Conservation (phyloP, 768 basidiomycete species). For the Mrakia hoshinonis region DNA sequence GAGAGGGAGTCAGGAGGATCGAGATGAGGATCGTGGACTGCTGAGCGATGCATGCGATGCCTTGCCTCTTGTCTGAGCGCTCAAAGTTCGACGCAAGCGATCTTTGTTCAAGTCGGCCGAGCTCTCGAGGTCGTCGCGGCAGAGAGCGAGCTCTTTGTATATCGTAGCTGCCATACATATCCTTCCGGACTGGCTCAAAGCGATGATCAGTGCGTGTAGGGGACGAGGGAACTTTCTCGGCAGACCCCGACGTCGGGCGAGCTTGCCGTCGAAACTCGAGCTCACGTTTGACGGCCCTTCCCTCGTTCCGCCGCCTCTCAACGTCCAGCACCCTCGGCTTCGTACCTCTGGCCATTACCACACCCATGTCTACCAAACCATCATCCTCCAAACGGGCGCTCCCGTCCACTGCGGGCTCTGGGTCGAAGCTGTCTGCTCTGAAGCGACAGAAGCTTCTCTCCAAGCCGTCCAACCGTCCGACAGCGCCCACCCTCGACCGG, state of each 20-base stretch:
- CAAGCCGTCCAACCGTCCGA: background rate
- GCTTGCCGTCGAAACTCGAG: too few relatives aligned
- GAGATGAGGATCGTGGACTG: constrained; percentile 8
- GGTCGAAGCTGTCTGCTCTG: background rate
- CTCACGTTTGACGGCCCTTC: too few relatives aligned
- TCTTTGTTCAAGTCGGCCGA: too few relatives aligned
- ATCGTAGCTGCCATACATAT: too few relatives aligned
- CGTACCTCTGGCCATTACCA: background rate
- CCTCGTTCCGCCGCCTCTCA: background rate
- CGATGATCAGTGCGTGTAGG: too few relatives aligned
- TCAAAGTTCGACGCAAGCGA: too few relatives aligned
- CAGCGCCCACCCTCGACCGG: background rate
- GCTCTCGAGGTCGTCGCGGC: too few relatives aligned
- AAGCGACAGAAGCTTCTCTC: background rate
- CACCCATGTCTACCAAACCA: background rate
- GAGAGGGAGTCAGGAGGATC: background rate
- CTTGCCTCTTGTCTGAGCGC: too few relatives aligned
- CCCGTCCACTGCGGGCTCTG: background rate
- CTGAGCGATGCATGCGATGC: background rate
- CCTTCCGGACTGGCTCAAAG: too few relatives aligned
- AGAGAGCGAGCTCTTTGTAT: too few relatives aligned
- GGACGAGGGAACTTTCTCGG: too few relatives aligned
- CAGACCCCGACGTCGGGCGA: too few relatives aligned
- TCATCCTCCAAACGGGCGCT: background rate
- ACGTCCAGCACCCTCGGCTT: background rate